Evolutionary conservation across 139 green algal species (phyloP), one percentile per base, ranked within the genome.

Genomic region (Chloropicon primus): DNA sequence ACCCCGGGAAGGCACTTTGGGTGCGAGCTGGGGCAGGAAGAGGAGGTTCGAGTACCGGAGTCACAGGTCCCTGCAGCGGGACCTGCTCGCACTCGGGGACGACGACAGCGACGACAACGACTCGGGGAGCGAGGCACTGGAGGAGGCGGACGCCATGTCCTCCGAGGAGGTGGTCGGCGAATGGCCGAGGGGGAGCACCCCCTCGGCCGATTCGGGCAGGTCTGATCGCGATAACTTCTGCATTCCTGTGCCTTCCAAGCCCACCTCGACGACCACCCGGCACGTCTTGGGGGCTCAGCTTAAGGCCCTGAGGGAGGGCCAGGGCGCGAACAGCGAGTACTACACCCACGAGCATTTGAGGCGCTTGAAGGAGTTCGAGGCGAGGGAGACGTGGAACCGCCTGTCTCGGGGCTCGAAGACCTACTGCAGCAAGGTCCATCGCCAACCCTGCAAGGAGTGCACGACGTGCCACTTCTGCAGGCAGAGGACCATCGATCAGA

Each of bases 401-500:
- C 41, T 62, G 10, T 5, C 10, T 5, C 41, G 41, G 5, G 41
- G 41, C 41, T 62, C 41, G 41, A 62, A 62, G 41, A 62, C 41
- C 26, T 76, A 75, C 22, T 89, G 83, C 83, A 82, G 80, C 73
- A 73, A 79, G 24, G 73, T 79, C 24, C 84, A 86, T 74, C 72
- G 76, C 1, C 80, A 78, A 17, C 78, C 73, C 72, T 87, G 82
- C 75, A 77, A 72, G 21, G 74, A 26, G 2, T 91, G 87, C 74
- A 85, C 73, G 41, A 87, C 83, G 22, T 91, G 87, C 77, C 87
- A 91, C 78, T 91, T 91, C 54, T 88, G 87, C 85, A 90, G 87
- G 79, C 87, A 91, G 79, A 86, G 89, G 54, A 88, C 79, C 1
- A 76, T 82, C 1, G 80, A 83, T 1, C 1, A 54, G 22, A 91